Evolutionary conservation across 2,329 filamentous ascomycete species (phyloP).

Genomic region (Aspergillus udagawae): DNA sequence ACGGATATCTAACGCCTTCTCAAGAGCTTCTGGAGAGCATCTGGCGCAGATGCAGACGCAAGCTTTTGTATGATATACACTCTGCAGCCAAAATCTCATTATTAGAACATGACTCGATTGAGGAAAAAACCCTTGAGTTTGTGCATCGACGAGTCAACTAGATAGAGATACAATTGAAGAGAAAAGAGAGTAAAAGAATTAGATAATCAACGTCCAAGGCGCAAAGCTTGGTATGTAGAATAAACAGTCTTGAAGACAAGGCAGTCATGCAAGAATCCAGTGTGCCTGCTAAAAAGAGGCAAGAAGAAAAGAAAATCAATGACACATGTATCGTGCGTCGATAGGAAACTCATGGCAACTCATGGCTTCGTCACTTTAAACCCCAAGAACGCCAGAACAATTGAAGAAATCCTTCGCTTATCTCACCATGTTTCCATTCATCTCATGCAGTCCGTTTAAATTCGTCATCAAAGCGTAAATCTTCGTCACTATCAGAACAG

Average conservation of each 20-base stretch:
- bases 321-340: not conserved
- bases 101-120: not conserved
- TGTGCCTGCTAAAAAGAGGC: constrained; percentile 1
- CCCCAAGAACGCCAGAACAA: not conserved
- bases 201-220: constrained; percentile 8
- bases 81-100: not conserved
- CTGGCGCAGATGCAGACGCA: not conserved
- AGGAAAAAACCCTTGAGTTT: not conserved
- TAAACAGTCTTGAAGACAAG: constrained; percentile 7
- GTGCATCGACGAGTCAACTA: not conserved
- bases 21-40: not conserved
- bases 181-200: not conserved
- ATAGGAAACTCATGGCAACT: constrained; percentile 2
- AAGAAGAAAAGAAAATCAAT: constrained; percentile 2
- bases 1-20: not conserved
- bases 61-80: not conserved
- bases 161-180: not conserved
- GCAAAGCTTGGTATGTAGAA: constrained; percentile 16
- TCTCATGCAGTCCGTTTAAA: not conserved
- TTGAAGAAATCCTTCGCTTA: constrained; percentile 2
- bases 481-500: not conserved
- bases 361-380: not conserved
- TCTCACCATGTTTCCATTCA: not conserved
- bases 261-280: not conserved
- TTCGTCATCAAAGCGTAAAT: not conserved